phyloP scores from a whole-genome alignment of 2,329 filamentous ascomycete genomes.

The Cercospora beticola region DNA sequence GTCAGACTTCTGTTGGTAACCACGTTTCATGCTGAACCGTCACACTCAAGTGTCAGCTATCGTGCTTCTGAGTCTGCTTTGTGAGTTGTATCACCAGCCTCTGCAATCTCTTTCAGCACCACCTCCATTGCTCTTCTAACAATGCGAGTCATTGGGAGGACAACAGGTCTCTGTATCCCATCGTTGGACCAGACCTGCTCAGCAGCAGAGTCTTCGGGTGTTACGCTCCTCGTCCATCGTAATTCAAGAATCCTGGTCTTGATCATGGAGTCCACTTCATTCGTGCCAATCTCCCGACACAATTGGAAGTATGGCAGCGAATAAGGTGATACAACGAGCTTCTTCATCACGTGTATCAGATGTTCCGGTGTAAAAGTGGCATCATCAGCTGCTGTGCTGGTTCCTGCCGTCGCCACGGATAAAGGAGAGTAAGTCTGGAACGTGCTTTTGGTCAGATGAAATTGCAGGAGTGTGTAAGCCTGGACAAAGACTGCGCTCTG shows the following conservation, averaged over 20 bases:
- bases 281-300: conserved; percentile 23
- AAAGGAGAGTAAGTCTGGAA: conserved; percentile 23
- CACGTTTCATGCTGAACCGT: not conserved
- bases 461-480: conserved; percentile 23
- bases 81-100: not conserved
- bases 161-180: conserved; percentile 21
- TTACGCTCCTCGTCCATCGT: conserved; percentile 22
- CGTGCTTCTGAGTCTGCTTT: not conserved
- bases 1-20: not conserved
- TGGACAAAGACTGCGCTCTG: conserved; percentile 24
- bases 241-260: conserved; percentile 25
- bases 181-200: conserved; percentile 21
- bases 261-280: conserved; percentile 23
- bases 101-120: conserved; percentile 18
- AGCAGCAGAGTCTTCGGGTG: conserved; percentile 18
- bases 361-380: conserved; percentile 18
- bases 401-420: conserved; percentile 18
- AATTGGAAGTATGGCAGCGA: conserved; percentile 25
- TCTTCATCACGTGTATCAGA: conserved; percentile 23
- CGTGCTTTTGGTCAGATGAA: conserved; percentile 19
- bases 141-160: conserved; percentile 23
- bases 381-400: conserved; percentile 14
- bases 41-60: not conserved
- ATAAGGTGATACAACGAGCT: conserved; percentile 19
- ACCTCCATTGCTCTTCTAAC: conserved; percentile 24